phyloP scores from a whole-genome alignment of 2,329 filamentous ascomycete species.

The Golovinomyces cichoracearum region DNA sequence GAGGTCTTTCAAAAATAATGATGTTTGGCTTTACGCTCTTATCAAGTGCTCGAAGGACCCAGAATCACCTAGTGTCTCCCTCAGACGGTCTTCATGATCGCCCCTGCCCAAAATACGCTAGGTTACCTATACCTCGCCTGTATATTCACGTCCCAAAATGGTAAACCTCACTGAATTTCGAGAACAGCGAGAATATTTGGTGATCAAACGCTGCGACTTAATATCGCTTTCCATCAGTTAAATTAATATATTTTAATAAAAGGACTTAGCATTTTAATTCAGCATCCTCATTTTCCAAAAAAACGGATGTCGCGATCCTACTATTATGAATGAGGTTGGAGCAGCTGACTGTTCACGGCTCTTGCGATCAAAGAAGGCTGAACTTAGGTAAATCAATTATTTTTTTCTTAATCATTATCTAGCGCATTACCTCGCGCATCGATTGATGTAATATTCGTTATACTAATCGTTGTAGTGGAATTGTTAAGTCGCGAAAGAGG shows the following conservation, averaged over 20 bases:
- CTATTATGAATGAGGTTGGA: conserved; percentile 48
- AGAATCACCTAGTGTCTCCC: background rate
- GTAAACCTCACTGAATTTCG: background rate
- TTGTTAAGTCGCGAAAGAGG: conserved; percentile 64
- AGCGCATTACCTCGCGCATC: conserved; percentile 9
- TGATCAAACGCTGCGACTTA: background rate
- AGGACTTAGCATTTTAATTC: background rate
- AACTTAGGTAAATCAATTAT: conserved; percentile 28
- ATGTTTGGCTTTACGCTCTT: background rate
- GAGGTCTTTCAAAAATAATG: no score
- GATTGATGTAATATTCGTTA: conserved; percentile 7
- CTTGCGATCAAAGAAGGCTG: conserved; percentile 37
- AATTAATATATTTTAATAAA: background rate
- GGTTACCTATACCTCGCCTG: conserved; percentile 1
- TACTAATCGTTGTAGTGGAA: conserved; percentile 27
- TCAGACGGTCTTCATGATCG: background rate
- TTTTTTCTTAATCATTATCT: conserved; percentile 3
- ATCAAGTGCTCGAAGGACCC: background rate
- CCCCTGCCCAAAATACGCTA: conserved; percentile 1
- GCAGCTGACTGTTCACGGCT: conserved; percentile 37
- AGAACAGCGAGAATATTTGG: background rate
- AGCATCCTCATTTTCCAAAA: conserved; percentile 23
- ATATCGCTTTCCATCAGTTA: background rate
- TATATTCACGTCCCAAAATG: background rate
- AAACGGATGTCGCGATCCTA: conserved; percentile 42